Evolutionary conservation across 2,329 filamentous ascomycete genomes (phyloP).

Genomic region (Knufia petricola): DNA sequence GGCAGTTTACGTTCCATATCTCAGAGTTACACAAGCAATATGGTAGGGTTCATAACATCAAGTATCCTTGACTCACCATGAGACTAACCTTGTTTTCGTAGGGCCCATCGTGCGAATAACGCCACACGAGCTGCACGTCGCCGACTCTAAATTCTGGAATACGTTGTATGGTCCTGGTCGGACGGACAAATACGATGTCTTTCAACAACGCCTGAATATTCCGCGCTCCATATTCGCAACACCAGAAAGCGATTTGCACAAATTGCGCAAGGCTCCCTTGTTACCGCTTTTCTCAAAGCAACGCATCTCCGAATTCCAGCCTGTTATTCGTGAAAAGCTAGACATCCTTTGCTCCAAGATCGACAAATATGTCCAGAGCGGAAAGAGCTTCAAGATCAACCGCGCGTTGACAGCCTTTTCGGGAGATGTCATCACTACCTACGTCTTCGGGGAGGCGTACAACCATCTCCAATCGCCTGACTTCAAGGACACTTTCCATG

Average conservation of each 20-base stretch:
- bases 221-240: constrained; percentile 16
- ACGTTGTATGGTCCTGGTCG: background rate
- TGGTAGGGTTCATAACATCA: constrained; percentile 12
- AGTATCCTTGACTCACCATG: background rate
- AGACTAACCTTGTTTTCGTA: background rate
- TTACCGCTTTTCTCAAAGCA: constrained; percentile 22
- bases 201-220: constrained; percentile 9
- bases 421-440: constrained; percentile 39
- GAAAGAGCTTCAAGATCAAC: constrained; percentile 21
- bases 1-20: constrained; percentile 23
- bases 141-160: constrained; percentile 5
- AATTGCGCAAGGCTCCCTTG: constrained; percentile 16
- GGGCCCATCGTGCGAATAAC: constrained; percentile 14
- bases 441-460: constrained; percentile 23
- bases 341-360: constrained; percentile 21
- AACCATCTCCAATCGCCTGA: constrained; percentile 16
- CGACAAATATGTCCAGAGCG: constrained; percentile 20
- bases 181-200: constrained; percentile 8
- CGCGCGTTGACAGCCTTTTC: constrained; percentile 30
- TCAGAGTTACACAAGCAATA: constrained; percentile 24
- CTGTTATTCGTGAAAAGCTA: constrained; percentile 19
- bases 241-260: constrained; percentile 21
- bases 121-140: constrained; percentile 14
- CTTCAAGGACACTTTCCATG: constrained; percentile 15
- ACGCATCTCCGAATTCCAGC: constrained; percentile 14